Evolutionary conservation across 805 yeast species (phyloP), one percentile per base, ranked within the genome.

Genomic region (Pichia membranifaciens): DNA sequence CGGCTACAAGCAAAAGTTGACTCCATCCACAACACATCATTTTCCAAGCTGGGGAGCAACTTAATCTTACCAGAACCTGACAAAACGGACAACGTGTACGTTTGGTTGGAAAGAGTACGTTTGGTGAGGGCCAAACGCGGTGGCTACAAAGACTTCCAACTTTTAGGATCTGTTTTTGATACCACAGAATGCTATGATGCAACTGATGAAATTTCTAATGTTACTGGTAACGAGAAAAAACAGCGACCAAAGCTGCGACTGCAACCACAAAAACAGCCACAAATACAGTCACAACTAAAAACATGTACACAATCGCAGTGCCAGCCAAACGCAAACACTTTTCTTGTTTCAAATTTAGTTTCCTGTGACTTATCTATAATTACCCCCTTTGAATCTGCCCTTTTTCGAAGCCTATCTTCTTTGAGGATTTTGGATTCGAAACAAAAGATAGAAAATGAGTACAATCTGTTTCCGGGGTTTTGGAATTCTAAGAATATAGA

Each of bases 1-100:
- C 35, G 41, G 8, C 38, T 47, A 33, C 54, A 52, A 43, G n/a
- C 20, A 12, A 49, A 38, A 21, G 23, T 49, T 41, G 54, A 52
- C 17, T 2, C n/a, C 9, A 21, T 47, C 1, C 38, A 23, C 17
- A 32, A 47, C 15, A 35, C 50, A 7, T 17, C 25, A 4, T 34
- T 8, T 33, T 10, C 15, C 5, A 25, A n/a, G 13, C 4, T 13
- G 29, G n/a, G 13, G 10, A 25, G 10, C 29, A 25, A 10, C 10
- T 25, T 7, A 7, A 25, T 10, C 10, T 25, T 10, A 8, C 29
- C 10, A 8, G 29, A 25, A 7, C 10, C 29, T 8, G 29, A 25
- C 7, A 25, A 25, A 25, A 25, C 10, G 29, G 29, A 10, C 10
- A 46, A 43, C 16, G 33, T 29, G 12, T 13, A 33, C 21, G 16